A percentile compares a stretch with the other conserved stretches of the same genome.
Conservation (phyloP, 2,329 filamentous ascomycete species). For the Cercospora sp. region DNA sequence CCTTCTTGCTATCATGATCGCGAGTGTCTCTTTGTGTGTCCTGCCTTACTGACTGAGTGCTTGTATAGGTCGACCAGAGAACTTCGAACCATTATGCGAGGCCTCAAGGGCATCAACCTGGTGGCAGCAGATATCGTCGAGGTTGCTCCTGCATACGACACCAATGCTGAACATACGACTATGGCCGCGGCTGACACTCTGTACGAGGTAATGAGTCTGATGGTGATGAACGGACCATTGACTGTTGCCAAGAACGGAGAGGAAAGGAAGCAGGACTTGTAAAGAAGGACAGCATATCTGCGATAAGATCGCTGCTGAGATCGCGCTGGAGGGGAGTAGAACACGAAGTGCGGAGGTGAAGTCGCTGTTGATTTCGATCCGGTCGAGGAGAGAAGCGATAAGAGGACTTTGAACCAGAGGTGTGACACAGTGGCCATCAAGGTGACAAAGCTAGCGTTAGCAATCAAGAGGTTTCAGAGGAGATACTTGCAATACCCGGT, state of each 20-base stretch:
- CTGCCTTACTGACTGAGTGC: neutral
- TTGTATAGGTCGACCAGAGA: slow-evolving; percentile 60
- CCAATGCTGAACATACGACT: slow-evolving; percentile 74
- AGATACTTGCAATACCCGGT: neutral
- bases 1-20: too few relatives aligned
- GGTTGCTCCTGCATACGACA: slow-evolving; percentile 86
- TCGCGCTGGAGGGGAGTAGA: too few relatives aligned
- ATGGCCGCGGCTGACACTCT: slow-evolving; percentile 81
- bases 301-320: too few relatives aligned
- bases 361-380: neutral
- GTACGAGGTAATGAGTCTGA: slow-evolving; percentile 78
- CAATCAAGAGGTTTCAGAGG: neutral
- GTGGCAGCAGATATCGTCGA: slow-evolving; percentile 91
- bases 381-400: neutral
- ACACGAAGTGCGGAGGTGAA: neutral
- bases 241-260: slow-evolving; percentile 45
- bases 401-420: neutral
- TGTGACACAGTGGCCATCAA: neutral
- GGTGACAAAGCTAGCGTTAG: neutral
- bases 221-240: slow-evolving; percentile 72
- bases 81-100: slow-evolving; percentile 68
- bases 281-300: neutral
- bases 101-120: slow-evolving; percentile 65
- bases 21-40: too few relatives aligned
- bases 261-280: slow-evolving; percentile 27